These are phyloP conservation scores for Xylariaceae sp. DNA, from an alignment of 2,329 filamentous ascomycete species.

Conservation along the genomic window DNA sequence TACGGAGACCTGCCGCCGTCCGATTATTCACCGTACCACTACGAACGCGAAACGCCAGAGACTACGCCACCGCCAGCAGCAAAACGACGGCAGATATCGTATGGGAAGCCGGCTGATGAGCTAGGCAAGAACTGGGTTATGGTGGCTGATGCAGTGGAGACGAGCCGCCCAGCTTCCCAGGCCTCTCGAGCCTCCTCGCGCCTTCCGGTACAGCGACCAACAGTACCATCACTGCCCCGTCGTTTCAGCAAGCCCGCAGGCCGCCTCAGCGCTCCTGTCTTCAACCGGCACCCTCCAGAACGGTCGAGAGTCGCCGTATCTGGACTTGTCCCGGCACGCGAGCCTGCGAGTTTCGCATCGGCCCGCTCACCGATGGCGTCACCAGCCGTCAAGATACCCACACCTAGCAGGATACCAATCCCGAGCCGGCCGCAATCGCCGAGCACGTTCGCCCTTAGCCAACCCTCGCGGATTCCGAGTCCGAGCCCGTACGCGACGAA, in stretches of 20 bases:
- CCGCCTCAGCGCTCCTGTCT: slow-evolving; percentile 28
- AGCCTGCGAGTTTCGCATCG: slow-evolving; percentile 50
- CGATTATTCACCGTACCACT: slow-evolving; percentile 31
- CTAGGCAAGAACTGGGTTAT: slow-evolving; percentile 67
- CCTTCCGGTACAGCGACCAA: slow-evolving; percentile 28
- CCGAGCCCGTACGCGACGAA: slow-evolving; percentile 24
- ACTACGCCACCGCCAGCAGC: slow-evolving; percentile 43
- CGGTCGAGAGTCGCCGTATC: slow-evolving; percentile 44
- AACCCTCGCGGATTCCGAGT: slow-evolving; percentile 26
- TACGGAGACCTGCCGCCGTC: slow-evolving; percentile 30
- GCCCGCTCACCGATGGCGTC: slow-evolving; percentile 36
- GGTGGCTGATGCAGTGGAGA: slow-evolving; percentile 41
- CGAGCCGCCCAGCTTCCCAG: slow-evolving; percentile 17
- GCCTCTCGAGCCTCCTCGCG: slow-evolving; percentile 24
- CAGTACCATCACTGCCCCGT: slow-evolving; percentile 31
- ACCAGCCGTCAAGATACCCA: slow-evolving; percentile 12
- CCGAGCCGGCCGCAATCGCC: slow-evolving; percentile 28
- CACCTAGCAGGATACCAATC: slow-evolving; percentile 41
- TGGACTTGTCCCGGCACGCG: slow-evolving; percentile 34
- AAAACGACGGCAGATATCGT: slow-evolving; percentile 50
- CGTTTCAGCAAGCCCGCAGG: slow-evolving; percentile 42
- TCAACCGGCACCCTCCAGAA: slow-evolving; percentile 33
- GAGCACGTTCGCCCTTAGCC: slow-evolving; percentile 15
- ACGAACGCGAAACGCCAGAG: slow-evolving; percentile 31
- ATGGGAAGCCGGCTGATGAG: slow-evolving; percentile 44